These are phyloP conservation scores for Xylaria intraflava DNA, from an alignment of 495 filamentous ascomycete genomes.

Conservation along the genomic window DNA sequence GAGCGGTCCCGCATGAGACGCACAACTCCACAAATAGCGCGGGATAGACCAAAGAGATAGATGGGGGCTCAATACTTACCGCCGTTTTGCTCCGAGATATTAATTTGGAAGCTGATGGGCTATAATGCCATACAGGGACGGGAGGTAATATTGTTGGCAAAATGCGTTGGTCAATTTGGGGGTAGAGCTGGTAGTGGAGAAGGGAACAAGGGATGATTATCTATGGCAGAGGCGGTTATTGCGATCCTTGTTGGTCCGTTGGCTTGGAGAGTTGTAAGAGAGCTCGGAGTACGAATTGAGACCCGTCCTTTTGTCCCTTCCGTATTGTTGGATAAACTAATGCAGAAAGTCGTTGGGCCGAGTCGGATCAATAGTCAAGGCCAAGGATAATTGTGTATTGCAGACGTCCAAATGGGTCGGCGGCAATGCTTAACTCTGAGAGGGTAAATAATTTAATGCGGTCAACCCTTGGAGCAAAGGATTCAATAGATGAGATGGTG, in stretches of 20 bases:
- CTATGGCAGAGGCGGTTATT: not conserved
- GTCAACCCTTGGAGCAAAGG: not conserved
- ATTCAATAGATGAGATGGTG: conserved; percentile 3
- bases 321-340: conserved; percentile 2
- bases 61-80: not conserved
- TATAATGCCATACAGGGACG: conserved; percentile 3
- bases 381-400: not conserved
- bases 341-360: not conserved
- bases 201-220: not conserved
- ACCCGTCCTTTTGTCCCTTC: not conserved
- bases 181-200: not conserved
- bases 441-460: not conserved
- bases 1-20: conserved; percentile 1
- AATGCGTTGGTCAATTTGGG: not conserved
- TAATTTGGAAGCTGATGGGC: not conserved
- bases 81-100: not conserved
- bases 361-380: conserved; percentile 1
- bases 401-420: not conserved
- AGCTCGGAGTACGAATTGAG: not conserved
- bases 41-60: not conserved
- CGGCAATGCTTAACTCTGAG: not conserved
- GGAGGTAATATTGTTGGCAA: not conserved
- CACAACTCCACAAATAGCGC: not conserved
- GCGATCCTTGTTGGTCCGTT: not conserved
- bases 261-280: not conserved